Evolutionary conservation across 345 rosid genomes (phyloP), one percentile per base, ranked within the genome.

Genomic region (Eucalyptus paniculata): DNA sequence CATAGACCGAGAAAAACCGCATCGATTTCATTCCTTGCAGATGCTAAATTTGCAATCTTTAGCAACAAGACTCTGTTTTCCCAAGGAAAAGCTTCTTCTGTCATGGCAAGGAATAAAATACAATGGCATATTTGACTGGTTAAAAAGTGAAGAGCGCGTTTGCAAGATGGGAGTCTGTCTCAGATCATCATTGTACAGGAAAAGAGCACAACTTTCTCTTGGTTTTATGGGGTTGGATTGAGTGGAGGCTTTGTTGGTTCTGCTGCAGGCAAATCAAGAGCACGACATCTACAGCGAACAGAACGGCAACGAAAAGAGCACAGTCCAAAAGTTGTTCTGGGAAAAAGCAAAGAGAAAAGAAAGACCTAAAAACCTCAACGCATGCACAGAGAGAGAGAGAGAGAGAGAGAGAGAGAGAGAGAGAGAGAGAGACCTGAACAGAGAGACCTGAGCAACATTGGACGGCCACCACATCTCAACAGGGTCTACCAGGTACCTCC

Each of bases 401-500:
- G 45, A 44, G 42, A 37, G 23, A 45, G 81, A 60, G 50, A 19
- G 86, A 14, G 69, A 77, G 85, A 90, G 50, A 89, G 91, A 49
- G n/a, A 97, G n/a, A n/a, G n/a, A n/a, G n/a, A n/a, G n/a, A n/a
- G n/a, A n/a, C n/a, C n/a, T n/a, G n/a, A n/a, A n/a, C 24, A 98
- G 94, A 89, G 99, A 97, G 91, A 98, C 99, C 92, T 98, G 99
- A 90, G 99, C 99, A 87, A 98, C 97, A 88, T 97, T 98, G 7
- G 99, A 87, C 67, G 99, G 99, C 99, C 99, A 98, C 99, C 99
- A 98, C 99, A 98, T 98, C 90, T 98, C 99, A 17, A 93, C 97
- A 50, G 99, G 99, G 93, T 98, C 97, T 88, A 98, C 99, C 89
- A 98, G 88, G 92, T 96, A 98, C 95, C 95, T 96, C 95, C 99